These are phyloP conservation scores for Penicillium sp. DNA, from an alignment of 2,329 filamentous ascomycete genomes.

Conservation along the genomic window DNA sequence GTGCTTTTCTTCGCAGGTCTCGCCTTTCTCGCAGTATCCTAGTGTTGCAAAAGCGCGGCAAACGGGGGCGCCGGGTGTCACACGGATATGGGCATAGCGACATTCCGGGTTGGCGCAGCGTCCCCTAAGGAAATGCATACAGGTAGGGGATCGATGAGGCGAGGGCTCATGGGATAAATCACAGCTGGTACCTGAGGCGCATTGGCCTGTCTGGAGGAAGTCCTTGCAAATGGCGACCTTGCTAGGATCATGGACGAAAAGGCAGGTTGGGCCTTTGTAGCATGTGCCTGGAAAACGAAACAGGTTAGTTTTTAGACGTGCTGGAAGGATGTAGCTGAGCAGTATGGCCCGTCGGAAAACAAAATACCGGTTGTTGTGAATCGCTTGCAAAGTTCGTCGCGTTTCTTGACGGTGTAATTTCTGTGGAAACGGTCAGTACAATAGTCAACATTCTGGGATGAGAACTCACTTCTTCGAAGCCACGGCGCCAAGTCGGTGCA, in stretches of 20 bases:
- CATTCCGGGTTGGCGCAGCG: constrained; percentile 86
- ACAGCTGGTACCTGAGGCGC: constrained; percentile 74
- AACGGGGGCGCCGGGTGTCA: constrained; percentile 73
- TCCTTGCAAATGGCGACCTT: constrained; percentile 91
- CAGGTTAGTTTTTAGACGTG: constrained; percentile 33
- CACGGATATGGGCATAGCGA: constrained; percentile 79
- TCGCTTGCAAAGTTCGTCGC: constrained; percentile 69
- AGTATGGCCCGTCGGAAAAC: constrained; percentile 21
- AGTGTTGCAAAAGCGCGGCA: constrained; percentile 81
- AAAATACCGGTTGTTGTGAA: constrained; percentile 56
- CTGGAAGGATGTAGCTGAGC: constrained; percentile 6
- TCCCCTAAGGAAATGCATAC: constrained; percentile 85
- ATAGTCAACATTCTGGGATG: constrained; percentile 7
- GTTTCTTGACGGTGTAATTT: constrained; percentile 60
- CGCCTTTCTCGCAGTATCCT: constrained; percentile 85
- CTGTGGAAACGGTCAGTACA: constrained; percentile 25
- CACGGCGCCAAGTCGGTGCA: constrained; percentile 74
- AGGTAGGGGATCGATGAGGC: constrained; percentile 80
- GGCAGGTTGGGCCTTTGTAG: constrained; percentile 74
- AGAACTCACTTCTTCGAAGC: constrained; percentile 68
- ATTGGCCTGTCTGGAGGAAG: constrained; percentile 75
- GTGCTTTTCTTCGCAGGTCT: constrained; percentile 75
- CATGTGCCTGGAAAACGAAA: constrained; percentile 68
- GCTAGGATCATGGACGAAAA: constrained; percentile 76
- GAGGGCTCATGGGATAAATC: constrained; percentile 86